A percentile compares a stretch with the other conserved stretches of the same genome.
phyloP scores from a whole-genome alignment of 352 stramenopile genomes.

The Globisporangium viniferum region DNA sequence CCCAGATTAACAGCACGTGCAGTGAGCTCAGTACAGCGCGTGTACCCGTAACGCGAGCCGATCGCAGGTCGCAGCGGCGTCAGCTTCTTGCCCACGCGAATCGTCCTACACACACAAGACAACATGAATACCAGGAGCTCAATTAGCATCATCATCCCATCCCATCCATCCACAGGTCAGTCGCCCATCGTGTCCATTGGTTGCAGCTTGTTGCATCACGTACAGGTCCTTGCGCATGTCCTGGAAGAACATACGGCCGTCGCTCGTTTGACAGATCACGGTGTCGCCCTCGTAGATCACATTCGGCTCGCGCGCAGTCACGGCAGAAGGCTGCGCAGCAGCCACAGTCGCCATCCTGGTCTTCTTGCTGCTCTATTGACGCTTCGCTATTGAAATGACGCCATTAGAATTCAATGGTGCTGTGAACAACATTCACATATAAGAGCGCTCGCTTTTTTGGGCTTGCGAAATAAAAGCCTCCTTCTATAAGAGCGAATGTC shows the following conservation, averaged over 20 bases:
- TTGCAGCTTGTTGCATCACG: slow-evolving; percentile 4
- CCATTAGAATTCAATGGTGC: neutral
- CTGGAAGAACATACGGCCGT: slow-evolving; percentile 86
- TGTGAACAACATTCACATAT: neutral
- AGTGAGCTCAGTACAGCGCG: neutral
- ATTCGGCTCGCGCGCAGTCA: slow-evolving; percentile 40
- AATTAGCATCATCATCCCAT: slow-evolving; percentile 2
- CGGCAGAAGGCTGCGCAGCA: neutral
- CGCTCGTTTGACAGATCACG: slow-evolving; percentile 84
- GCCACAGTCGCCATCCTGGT: neutral
- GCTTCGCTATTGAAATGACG: neutral
- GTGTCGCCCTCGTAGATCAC: slow-evolving; percentile 86
- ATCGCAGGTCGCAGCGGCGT: slow-evolving; percentile 65
- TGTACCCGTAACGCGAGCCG: slow-evolving; percentile 67
- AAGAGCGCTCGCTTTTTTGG: neutral
- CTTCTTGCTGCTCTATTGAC: neutral
- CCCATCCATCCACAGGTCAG: neutral
- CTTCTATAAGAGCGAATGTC: neutral
- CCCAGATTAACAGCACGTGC: neutral
- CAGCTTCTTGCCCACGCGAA: slow-evolving; percentile 83
- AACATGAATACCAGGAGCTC: neutral
- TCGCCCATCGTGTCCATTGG: neutral
- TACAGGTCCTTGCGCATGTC: slow-evolving; percentile 67
- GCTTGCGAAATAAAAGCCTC: neutral
- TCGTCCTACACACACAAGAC: slow-evolving; percentile 28